phyloP scores from a whole-genome alignment of 2,329 filamentous ascomycete species.

The Tolypocladium guangdongense region DNA sequence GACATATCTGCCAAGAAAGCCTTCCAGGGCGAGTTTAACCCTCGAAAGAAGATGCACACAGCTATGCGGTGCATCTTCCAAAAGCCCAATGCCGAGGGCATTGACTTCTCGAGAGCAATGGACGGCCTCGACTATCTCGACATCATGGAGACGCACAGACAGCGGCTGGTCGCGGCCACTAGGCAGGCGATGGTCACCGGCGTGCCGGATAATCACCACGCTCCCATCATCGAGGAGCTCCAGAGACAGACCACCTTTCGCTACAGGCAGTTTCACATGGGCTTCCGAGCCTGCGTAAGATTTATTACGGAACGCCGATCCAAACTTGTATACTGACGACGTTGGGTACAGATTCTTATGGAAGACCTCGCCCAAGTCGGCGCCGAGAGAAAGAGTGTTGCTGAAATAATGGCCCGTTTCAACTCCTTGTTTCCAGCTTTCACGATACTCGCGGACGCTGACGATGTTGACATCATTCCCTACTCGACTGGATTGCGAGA shows the following conservation, averaged over 20 bases:
- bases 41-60: slow-evolving; percentile 15
- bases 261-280: slow-evolving; percentile 20
- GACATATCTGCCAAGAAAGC: slow-evolving; percentile 6
- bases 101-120: slow-evolving; percentile 14
- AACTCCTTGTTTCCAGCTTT: slow-evolving; percentile 24
- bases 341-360: slow-evolving; percentile 15
- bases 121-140: slow-evolving; percentile 21
- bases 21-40: slow-evolving; percentile 10
- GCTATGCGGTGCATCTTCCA: slow-evolving; percentile 16
- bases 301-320: not conserved
- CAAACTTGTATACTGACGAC: not conserved
- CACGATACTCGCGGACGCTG: slow-evolving; percentile 8
- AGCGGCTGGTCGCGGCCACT: slow-evolving; percentile 14
- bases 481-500: slow-evolving; percentile 20
- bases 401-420: slow-evolving; percentile 20
- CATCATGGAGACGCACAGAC: slow-evolving; percentile 20
- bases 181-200: slow-evolving; percentile 6
- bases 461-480: slow-evolving; percentile 16
- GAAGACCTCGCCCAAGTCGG: slow-evolving; percentile 8
- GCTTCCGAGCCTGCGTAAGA: slow-evolving; percentile 21
- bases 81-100: slow-evolving; percentile 13
- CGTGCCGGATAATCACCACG: slow-evolving; percentile 4
- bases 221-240: slow-evolving; percentile 17
- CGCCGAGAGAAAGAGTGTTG: slow-evolving; percentile 4
- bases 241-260: slow-evolving; percentile 15